Base-by-base conservation (phyloP, 1,284 basidiomycete genomes). In the Rhodotorula mucilaginosa region DNA sequence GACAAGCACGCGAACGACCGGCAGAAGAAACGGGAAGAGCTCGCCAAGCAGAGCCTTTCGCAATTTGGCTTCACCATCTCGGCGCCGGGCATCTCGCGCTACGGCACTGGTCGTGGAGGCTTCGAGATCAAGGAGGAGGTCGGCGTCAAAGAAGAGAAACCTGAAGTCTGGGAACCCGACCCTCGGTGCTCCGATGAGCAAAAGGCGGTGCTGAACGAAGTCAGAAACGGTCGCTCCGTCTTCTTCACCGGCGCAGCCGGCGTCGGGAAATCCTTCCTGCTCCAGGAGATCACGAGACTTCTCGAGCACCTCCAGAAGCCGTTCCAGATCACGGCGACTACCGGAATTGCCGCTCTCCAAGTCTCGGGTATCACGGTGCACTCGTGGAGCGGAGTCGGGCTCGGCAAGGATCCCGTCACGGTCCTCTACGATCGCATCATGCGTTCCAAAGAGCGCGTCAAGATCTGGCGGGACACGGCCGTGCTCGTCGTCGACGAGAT, bases 21-120 rank as follows among this genome's bases (percentile, higher is more conserved):
- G 5, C 46, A 68, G 44, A 39, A n/a, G 21, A 54, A 49, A n/a
- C 68, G 68, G 5, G 51, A 52, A 7, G 31, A 70, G 10, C 39
- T 73, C 29, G 71, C 71, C 13, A 18, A 31, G 74, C 57, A 78
- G 79, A 74, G 78, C 73, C 46, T 73, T 15, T 23, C 51, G 29
- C 15, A 48, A 10, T 73, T 68, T n/a, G 71, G 71, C 21, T 70
- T 74, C 65, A 56, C 48, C 12, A 56, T 72, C 48, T 57, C 61
- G n/a, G 19, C 54, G 21, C 49, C 85, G 31, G 82, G 82, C 76
- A 70, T 83, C 81, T 75, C 69, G 81, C 46, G 79, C 79, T 56
- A 83, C 82, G 82, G 80, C 2, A 59, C 59, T 8, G 71, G 71
- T 18, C 62, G 46, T n/a, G 71, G 71, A 29, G 71, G 68, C 16